Base-by-base conservation (phyloP, 2,329 filamentous ascomycete species). In the Dissoconium aciculare region DNA sequence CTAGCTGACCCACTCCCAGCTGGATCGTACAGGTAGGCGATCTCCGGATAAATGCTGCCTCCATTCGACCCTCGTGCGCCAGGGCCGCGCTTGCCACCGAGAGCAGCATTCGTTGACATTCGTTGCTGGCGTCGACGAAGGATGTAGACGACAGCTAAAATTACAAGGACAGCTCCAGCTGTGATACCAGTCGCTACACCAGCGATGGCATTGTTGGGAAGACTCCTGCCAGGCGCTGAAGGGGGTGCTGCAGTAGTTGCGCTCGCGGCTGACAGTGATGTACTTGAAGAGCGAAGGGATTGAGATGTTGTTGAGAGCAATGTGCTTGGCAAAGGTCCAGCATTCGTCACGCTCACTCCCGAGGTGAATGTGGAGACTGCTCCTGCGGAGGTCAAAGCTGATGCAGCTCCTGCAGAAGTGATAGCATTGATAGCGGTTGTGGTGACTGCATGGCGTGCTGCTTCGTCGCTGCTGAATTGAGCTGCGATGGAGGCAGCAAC, bases 21-120 rank as follows among this genome's bases (percentile, higher is more conserved):
- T 11, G 43, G 41, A 15, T 45, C 43, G 34, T 45, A 45, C 4
- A 45, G 35, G 39, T 40, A 45, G 13, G 43, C 43, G 30, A 40
- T 33, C 31, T 45, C 38, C 2, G 43, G 43, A 15, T 45, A 45
- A 16, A 30, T 31, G 19, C 31, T 31, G 9, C 24, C 26, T 17
- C 30, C 31, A 23, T 33, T 28, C 5, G 40, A 40, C 11, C 11
- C n/a, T 5, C 25, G 21, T 19, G 26, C 29, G 15, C 37, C 36
- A n/a, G 19, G 19, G 8, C n/a, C n/a, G 8, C n/a, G 8, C 8
- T n/a, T 8, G n/a, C 8, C 8, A n/a, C 8, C 8, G 19, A 23
- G 19, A n/a, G n/a, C 25, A 4, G 24, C 15, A n/a, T n/a, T 23
- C 8, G 8, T n/a, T 8, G 19, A 23, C n/a, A 8, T 8, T n/a